Conservation (phyloP, 1,284 basidiomycete species). For the Trametes sp. region DNA sequence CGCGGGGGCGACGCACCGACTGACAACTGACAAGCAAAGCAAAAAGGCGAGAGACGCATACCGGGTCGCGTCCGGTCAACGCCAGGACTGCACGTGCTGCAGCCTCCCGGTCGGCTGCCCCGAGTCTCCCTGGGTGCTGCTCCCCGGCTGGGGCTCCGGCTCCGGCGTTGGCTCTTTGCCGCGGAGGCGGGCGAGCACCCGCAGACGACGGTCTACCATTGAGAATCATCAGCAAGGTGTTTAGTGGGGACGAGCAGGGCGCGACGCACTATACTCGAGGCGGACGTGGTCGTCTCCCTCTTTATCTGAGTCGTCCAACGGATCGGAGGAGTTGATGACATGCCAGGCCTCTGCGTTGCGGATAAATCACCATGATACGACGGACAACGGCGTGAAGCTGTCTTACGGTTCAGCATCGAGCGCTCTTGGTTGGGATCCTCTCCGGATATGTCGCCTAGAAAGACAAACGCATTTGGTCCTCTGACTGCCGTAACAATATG, state of each 20-base stretch:
- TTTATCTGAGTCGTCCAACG: conserved; percentile 75
- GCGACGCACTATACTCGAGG: conserved; percentile 66
- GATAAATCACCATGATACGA: background rate
- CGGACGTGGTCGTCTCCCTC: conserved; percentile 71
- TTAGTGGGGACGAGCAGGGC: background rate
- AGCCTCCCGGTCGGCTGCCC: conserved; percentile 31
- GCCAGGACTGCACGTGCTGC: conserved; percentile 39
- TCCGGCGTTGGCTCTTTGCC: conserved; percentile 43
- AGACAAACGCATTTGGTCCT: background rate
- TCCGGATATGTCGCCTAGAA: conserved; percentile 25
- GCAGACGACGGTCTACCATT: conserved; percentile 43
- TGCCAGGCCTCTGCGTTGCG: conserved; percentile 71
- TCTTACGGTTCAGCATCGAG: conserved; percentile 43
- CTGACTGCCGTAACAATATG: background rate
- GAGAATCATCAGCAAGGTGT: background rate
- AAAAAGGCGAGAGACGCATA: conserved; percentile 4
- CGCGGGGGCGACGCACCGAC: background rate
- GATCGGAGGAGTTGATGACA: conserved; percentile 64
- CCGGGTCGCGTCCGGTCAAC: conserved; percentile 24
- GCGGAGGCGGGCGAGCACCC: conserved; percentile 47
- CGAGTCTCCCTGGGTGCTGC: conserved; percentile 26
- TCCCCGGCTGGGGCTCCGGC: conserved; percentile 21
- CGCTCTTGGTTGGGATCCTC: conserved; percentile 36
- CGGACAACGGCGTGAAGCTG: background rate
- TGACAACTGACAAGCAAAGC: background rate